Conservation (phyloP, 768 basidiomycete genomes). For the Collybiopsis luxurians region DNA sequence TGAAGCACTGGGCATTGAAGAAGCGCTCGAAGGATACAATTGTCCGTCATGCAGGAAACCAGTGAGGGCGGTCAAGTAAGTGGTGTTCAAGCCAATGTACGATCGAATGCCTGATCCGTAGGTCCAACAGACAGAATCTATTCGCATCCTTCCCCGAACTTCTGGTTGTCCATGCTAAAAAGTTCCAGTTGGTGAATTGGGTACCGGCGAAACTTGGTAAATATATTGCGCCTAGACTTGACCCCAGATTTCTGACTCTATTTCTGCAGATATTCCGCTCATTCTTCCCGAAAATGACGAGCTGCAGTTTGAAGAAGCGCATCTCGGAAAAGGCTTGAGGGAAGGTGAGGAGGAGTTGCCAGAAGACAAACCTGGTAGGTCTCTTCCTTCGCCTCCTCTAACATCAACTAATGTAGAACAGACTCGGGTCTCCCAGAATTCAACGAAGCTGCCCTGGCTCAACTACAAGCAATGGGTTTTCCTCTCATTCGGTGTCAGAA, state of each 20-base stretch:
- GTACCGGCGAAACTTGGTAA: conserved; percentile 91
- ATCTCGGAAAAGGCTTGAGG: conserved; percentile 71
- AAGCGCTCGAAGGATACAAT: conserved; percentile 64
- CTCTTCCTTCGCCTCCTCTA: background rate
- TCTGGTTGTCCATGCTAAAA: conserved; percentile 86
- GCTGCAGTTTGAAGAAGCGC: conserved; percentile 56
- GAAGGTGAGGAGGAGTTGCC: conserved; percentile 68
- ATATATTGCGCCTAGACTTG: too few species aligned
- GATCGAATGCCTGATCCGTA: background rate
- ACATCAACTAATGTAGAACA: background rate
- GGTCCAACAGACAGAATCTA: conserved; percentile 52
- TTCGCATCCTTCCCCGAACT: conserved; percentile 89
- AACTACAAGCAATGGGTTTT: conserved; percentile 92
- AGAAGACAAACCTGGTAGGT: conserved; percentile 40
- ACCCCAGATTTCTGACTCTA: conserved; percentile 4
- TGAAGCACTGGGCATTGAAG: conserved; percentile 56
- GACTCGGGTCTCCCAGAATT: conserved; percentile 51
- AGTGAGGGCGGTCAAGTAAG: conserved; percentile 68
- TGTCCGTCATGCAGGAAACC: conserved; percentile 70
- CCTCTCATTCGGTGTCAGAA: conserved; percentile 82
- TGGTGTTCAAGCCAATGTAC: background rate
- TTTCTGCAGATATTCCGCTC: conserved; percentile 75
- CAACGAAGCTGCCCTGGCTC: conserved; percentile 68
- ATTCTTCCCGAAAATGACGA: conserved; percentile 56
- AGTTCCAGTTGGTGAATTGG: conserved; percentile 96